Percentiles rank a stretch among this genome's conserved stretches.
These are phyloP conservation scores for Litchi chinensis DNA, from an alignment of 345 rosid species.

Conservation along the genomic window DNA sequence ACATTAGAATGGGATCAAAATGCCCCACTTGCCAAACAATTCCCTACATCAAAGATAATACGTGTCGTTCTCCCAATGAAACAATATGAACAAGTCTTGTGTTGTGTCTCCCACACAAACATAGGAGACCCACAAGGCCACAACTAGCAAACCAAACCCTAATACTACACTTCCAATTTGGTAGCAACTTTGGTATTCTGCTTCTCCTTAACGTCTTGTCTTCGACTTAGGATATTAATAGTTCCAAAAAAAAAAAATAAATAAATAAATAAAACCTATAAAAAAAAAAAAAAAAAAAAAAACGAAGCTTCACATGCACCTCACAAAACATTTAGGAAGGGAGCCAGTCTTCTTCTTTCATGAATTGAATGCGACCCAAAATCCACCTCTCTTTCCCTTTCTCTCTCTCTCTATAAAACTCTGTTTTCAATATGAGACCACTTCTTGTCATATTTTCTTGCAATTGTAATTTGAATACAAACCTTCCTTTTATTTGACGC, in stretches of 20 bases:
- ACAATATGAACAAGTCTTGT: background rate
- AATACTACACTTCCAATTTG: too few species aligned
- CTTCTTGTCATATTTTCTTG: conserved; percentile 9
- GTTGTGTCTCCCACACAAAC: background rate
- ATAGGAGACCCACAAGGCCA: background rate
- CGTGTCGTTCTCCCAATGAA: conserved; percentile 4
- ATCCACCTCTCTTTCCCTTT: conserved; percentile 10
- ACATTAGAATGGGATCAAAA: background rate
- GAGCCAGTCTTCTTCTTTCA: conserved; percentile 26
- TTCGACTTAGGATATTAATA: background rate
- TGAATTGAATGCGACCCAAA: conserved; percentile 45
- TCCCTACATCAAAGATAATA: background rate
- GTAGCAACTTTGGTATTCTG: background rate
- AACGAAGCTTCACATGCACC: conserved; percentile 16
- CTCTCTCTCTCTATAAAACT: conserved; percentile 10
- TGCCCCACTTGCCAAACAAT: background rate
- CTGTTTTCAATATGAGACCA: conserved; percentile 33
- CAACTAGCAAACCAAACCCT: background rate
- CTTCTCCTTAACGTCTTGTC: background rate
- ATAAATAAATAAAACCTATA: background rate
- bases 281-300: background rate
- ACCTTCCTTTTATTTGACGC: conserved; percentile 20
- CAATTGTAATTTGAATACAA: conserved; percentile 12
- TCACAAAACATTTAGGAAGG: background rate
- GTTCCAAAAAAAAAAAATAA: background rate